Evolutionary conservation across 1,284 basidiomycete genomes (phyloP), one percentile per base, ranked within the genome.

Genomic region (Abortiporus biennis): DNA sequence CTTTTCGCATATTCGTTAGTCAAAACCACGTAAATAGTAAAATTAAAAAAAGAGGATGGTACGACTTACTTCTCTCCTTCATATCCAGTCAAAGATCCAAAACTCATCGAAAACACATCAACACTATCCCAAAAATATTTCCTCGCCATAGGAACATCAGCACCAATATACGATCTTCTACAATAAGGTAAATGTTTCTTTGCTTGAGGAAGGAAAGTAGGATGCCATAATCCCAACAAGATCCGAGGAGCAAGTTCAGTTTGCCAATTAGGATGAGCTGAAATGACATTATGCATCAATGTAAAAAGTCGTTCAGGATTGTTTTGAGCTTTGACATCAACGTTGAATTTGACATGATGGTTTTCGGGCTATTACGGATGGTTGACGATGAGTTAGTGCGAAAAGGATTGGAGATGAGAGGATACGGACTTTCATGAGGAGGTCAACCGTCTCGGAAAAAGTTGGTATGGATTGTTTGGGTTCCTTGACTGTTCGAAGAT

Each of bases 271-370:
- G 78, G 71, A 48, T 92, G 81, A 13, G 71, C 62, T 19, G 78
- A 72, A 44, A 99, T 80, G 47, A 80, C 73, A 34, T 65, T 65
- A 64, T 89, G 76, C 81, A 99, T 93, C 36, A 97, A 72, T 13
- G 68, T 64, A 68, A 99, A 99, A 30, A 99, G 75, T 30, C 79
- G 78, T 39, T 80, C 80, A 0, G 96, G 93, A 54, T 95, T 80
- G 60, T 96, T 98, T 57, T 92, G 85, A 30, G 89, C 80, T 65
- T 99, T 98, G 59, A 95, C 88, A 61, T 97, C 93, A 47, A 97
- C 78, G 63, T 96, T 91, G 59, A 97, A 86, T 53, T 82, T 82
- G 59, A 91, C 84, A 54, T 92, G 86, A 17, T 65, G 71, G 64
- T 94, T 92, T 61, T 89, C 87, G 24, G 86, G 84, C 88, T 91